A percentile compares a stretch with the other conserved stretches of the same genome.
phyloP scores from a whole-genome alignment of 257 asterid genomes.

The Solanum ahanhuiri region DNA sequence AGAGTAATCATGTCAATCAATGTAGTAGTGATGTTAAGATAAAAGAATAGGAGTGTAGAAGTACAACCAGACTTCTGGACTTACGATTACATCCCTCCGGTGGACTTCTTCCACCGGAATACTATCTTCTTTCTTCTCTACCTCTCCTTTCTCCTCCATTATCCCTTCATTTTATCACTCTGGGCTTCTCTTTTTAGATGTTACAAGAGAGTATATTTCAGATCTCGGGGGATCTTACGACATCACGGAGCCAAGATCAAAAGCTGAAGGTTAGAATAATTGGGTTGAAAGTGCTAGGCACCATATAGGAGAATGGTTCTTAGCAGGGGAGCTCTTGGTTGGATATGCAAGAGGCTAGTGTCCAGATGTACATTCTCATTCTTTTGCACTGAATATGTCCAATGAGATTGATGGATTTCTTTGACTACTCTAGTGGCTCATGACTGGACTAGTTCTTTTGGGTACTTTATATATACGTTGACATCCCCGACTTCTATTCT shows the following conservation, averaged over 20 bases:
- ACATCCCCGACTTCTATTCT: neutral
- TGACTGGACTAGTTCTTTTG: neutral
- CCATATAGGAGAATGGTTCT: neutral
- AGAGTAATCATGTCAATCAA: neutral
- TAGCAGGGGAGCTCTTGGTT: neutral
- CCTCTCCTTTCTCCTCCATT: neutral
- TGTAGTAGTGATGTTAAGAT: neutral
- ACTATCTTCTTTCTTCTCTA: neutral
- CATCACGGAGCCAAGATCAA: neutral
- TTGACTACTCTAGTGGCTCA: neutral
- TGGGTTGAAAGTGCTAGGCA: neutral
- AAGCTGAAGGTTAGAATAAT: neutral
- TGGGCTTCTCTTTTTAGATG: neutral
- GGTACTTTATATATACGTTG: neutral
- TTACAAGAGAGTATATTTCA: neutral
- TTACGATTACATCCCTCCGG: neutral
- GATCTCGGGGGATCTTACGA: neutral
- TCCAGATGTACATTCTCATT: neutral
- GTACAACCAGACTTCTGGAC: neutral
- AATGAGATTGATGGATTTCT: neutral
- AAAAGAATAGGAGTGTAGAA: neutral
- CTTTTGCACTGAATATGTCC: neutral
- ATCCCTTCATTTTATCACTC: neutral
- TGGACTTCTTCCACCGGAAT: neutral
- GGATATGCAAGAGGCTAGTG: neutral